These are phyloP conservation scores for Hypoxylon sp. DNA, from an alignment of 2,329 filamentous ascomycete genomes.

Conservation along the genomic window DNA sequence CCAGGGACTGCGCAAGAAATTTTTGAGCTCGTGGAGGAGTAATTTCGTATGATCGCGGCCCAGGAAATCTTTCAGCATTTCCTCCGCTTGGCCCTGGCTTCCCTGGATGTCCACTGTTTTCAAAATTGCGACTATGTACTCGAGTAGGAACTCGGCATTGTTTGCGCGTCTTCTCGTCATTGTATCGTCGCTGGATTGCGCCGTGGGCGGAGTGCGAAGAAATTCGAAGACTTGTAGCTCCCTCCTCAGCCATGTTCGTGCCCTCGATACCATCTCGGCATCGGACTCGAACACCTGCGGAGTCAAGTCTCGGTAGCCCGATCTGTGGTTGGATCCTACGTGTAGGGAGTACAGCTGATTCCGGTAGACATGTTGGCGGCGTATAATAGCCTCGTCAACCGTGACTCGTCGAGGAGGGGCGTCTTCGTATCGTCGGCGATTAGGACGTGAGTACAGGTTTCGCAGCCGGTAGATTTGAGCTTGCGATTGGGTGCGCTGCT, in stretches of 20 bases:
- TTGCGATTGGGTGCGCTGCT: slow-evolving; percentile 22
- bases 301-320: slow-evolving; percentile 80
- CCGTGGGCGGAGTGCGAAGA: slow-evolving; percentile 60
- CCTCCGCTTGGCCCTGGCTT: slow-evolving; percentile 82
- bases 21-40: slow-evolving; percentile 87
- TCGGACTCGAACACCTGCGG: slow-evolving; percentile 75
- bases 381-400: slow-evolving; percentile 61
- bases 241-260: slow-evolving; percentile 84
- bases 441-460: slow-evolving; percentile 18
- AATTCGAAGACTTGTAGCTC: slow-evolving; percentile 89
- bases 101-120: slow-evolving; percentile 87
- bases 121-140: slow-evolving; percentile 87
- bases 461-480: slow-evolving; percentile 7
- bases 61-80: slow-evolving; percentile 83
- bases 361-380: slow-evolving; percentile 80
- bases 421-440: slow-evolving; percentile 38
- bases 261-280: slow-evolving; percentile 78
- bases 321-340: slow-evolving; percentile 84
- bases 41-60: slow-evolving; percentile 79
- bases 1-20: slow-evolving; percentile 87
- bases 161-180: slow-evolving; percentile 65
- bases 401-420: slow-evolving; percentile 46
- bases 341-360: slow-evolving; percentile 82
- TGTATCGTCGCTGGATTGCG: slow-evolving; percentile 43
- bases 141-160: slow-evolving; percentile 87